These are phyloP conservation scores for Microcyclosporella mali DNA, from an alignment of 2,329 filamentous ascomycete genomes.

Conservation along the genomic window DNA sequence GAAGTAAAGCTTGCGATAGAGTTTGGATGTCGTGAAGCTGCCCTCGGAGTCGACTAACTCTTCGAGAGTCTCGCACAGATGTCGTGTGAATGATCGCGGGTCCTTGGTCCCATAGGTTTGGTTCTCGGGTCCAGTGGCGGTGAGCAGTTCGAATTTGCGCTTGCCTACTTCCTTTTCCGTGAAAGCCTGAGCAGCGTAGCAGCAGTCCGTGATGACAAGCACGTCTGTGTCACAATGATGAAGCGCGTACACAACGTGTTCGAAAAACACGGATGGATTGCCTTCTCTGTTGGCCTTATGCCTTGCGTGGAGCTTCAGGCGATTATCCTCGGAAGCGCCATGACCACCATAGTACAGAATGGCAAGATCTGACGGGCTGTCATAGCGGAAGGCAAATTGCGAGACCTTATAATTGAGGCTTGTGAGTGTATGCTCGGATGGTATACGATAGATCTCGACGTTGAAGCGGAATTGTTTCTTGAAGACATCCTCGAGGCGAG, in stretches of 20 bases:
- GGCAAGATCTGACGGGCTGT: constrained; percentile 2
- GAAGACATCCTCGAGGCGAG: constrained; percentile 4
- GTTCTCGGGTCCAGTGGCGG: constrained; percentile 4
- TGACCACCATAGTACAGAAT: constrained; percentile 13
- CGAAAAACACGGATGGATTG: constrained; percentile 6
- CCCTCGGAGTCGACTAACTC: constrained; percentile 1
- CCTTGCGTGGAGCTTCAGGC: constrained; percentile 4
- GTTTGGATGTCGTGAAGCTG: constrained; percentile 10
- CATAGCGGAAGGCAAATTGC: constrained; percentile 7
- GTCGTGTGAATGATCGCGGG: constrained; percentile 4
- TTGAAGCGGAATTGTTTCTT: constrained; percentile 3
- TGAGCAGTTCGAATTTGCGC: constrained; percentile 9
- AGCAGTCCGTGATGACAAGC: constrained; percentile 8
- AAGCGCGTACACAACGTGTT: constrained; percentile 3
- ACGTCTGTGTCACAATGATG: constrained; percentile 8
- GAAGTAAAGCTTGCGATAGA: constrained; percentile 8
- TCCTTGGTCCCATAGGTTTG: neutral
- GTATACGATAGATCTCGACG: constrained; percentile 6
- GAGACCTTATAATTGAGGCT: constrained; percentile 2
- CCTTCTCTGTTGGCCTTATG: constrained; percentile 1
- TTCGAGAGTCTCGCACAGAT: constrained; percentile 3
- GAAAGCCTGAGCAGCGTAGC: constrained; percentile 8
- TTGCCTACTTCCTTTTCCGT: constrained; percentile 5
- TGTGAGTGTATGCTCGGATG: constrained; percentile 3
- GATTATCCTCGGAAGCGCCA: constrained; percentile 3